Evolutionary conservation across 495 filamentous ascomycete species (phyloP).

Genomic region (Tetracladium setigerum): DNA sequence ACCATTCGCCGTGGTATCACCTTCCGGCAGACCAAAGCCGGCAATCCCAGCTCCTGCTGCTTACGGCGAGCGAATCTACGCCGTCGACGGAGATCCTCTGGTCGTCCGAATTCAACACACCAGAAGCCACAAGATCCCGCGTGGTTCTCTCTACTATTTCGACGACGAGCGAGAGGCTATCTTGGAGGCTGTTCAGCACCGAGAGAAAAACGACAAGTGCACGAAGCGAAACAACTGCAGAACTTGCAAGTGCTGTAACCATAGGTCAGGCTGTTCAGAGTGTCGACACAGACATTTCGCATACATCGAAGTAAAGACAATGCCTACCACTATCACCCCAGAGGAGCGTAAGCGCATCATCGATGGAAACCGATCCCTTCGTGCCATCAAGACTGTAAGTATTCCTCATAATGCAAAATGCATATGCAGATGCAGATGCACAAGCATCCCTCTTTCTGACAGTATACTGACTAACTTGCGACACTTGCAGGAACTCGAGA

Average conservation of each 20-base stretch:
- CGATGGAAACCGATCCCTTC: constrained; percentile 69
- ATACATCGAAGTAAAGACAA: constrained; percentile 7
- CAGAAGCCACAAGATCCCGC: not conserved
- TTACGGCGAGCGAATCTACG: constrained; percentile 6
- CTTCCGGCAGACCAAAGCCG: not conserved
- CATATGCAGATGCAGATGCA: constrained; percentile 8
- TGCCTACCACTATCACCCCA: constrained; percentile 15
- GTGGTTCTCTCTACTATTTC: constrained; percentile 8
- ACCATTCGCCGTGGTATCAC: not conserved
- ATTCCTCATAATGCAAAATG: not conserved
- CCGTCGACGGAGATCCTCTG: not conserved
- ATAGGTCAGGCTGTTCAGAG: constrained; percentile 7
- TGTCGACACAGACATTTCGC: constrained; percentile 9
- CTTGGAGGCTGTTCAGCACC: not conserved
- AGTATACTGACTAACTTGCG: not conserved
- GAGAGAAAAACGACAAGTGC: no score
- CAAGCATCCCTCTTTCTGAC: not conserved
- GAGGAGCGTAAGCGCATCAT: constrained; percentile 22
- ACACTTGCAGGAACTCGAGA: constrained; percentile 78
- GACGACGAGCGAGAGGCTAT: constrained; percentile 8
- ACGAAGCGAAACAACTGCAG: not conserved
- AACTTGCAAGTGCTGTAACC: not conserved
- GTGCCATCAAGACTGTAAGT: constrained; percentile 75
- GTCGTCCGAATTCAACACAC: not conserved
- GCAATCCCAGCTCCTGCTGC: not conserved